Base-by-base conservation (phyloP, 2,329 filamentous ascomycete species). In the Akanthomyces uredinophilus region DNA sequence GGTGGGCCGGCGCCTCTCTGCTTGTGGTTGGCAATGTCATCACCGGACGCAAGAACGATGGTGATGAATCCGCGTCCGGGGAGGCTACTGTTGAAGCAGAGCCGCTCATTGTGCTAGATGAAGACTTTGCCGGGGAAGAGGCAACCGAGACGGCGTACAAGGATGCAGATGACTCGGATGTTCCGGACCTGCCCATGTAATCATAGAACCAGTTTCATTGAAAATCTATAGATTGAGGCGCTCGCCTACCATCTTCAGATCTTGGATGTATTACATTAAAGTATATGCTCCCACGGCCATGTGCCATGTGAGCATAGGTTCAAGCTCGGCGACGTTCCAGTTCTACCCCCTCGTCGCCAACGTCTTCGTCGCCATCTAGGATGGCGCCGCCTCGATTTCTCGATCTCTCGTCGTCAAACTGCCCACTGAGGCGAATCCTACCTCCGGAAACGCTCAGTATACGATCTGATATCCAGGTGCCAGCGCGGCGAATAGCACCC, bases 21-120 rank as follows among this genome's bases (percentile, higher is more conserved):
- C 78, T 94, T 11, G 87, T 93, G 1, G 87, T 83, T 0, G 90
- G 90, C 2, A 92, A 90, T 66, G 89, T 94, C 49, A 87, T 94
- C 63, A 89, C 93, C 65, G 90, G 90, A 3, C 79, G 84, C 61
- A 85, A 90, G 68, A 87, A 89, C 63, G 87, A 87, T 69, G 72
- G 66, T 4, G 69, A 70, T 22, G 69, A 69, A 18, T 65, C 61
- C 14, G 64, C 51, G 47, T 27, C 44, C 10, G 44, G 44, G 5
- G 53, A 37, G 4, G 43, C 41, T 18, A 20, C 51, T 11, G 41
- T 16, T 10, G 62, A 61, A 27, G 41, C 46, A n/a, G 55, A 59
- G 13, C 53, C 59, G 29, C 47, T 57, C 4, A 27, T 60, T 29
- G 20, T 44, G 18, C 52, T 13, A 2, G 22, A 22, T 53, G 57